Conservation (phyloP, 2,329 filamentous ascomycete species). For the Fusarium udum region DNA sequence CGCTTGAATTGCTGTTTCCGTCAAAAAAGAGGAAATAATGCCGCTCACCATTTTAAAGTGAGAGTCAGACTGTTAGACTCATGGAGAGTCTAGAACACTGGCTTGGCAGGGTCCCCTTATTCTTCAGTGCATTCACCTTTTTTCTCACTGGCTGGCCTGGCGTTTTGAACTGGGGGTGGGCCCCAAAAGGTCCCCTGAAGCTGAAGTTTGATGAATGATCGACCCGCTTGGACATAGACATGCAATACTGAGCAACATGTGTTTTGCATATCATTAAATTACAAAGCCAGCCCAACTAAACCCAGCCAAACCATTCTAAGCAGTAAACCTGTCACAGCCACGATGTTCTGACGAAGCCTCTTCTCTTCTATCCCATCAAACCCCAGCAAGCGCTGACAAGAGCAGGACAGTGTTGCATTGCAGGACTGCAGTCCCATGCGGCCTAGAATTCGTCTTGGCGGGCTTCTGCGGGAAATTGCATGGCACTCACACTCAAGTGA, state of each 20-base stretch:
- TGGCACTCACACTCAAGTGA: conserved; percentile 1
- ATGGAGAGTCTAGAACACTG: conserved; percentile 27
- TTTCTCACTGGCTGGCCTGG: conserved; percentile 9
- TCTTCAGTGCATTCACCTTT: not conserved
- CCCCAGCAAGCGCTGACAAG: conserved; percentile 1
- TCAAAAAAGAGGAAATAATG: conserved; percentile 1
- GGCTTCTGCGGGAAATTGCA: conserved; percentile 17
- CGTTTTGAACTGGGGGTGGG: conserved; percentile 20
- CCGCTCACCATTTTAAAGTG: not conserved
- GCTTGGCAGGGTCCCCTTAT: conserved; percentile 29
- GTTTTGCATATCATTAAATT: conserved; percentile 13
- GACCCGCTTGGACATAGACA: conserved; percentile 19
- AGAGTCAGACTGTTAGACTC: not conserved
- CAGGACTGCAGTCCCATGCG: not conserved
- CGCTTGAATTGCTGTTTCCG: conserved; percentile 8
- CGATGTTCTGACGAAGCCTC: not conserved
- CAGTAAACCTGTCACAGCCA: not conserved
- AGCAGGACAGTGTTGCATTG: conserved; percentile 9
- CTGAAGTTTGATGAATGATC: conserved; percentile 10
- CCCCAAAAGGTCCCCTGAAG: not conserved
- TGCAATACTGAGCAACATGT: not conserved
- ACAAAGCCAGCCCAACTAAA: not conserved
- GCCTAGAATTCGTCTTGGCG: conserved; percentile 2
- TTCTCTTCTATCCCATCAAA: not conserved
- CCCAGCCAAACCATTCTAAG: not conserved